Conservation (phyloP, 306 rosid genomes). For the Acmispon strigosus region DNA sequence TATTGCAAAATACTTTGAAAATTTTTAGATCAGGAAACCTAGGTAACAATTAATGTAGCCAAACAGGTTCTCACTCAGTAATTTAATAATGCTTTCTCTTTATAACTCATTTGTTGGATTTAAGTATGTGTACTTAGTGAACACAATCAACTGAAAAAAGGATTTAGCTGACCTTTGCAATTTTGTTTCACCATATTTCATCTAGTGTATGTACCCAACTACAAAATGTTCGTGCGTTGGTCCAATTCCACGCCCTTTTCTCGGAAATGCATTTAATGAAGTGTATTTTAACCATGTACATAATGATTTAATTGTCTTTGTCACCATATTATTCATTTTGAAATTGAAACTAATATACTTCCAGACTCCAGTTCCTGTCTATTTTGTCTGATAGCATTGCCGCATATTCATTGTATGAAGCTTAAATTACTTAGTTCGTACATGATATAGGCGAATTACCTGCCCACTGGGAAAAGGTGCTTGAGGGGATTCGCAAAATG, state of each 20-base stretch:
- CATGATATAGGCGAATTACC: slow-evolving; percentile 57
- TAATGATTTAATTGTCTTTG: background rate
- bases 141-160: background rate
- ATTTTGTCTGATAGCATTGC: background rate
- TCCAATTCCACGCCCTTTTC: background rate
- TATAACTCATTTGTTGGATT: background rate
- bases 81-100: background rate
- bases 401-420: background rate
- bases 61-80: background rate
- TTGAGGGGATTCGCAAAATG: slow-evolving; percentile 79
- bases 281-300: background rate
- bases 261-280: background rate
- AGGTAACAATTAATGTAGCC: background rate
- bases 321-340: background rate
- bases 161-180: background rate
- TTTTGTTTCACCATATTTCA: background rate
- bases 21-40: background rate
- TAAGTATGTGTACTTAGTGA: background rate
- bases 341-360: background rate
- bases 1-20: background rate
- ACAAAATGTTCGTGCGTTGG: background rate
- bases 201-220: background rate
- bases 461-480: slow-evolving; percentile 63
- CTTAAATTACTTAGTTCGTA: slow-evolving; percentile 5
- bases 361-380: background rate